Evolutionary conservation across 768 basidiomycete genomes (phyloP).

Genomic region (Auricularia sp.): DNA sequence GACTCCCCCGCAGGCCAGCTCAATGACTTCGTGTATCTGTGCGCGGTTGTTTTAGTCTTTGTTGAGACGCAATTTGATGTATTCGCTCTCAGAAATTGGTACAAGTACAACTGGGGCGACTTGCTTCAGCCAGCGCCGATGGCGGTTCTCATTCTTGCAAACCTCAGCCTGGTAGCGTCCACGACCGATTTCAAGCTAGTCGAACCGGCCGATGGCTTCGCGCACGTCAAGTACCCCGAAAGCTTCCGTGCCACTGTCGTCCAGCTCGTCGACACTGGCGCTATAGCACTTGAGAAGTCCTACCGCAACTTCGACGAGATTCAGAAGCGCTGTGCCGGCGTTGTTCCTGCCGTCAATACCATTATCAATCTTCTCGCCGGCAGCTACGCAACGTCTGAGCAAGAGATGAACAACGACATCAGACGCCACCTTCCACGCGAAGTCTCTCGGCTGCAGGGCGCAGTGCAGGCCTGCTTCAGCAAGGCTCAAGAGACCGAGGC

Average conservation of each 20-base stretch:
- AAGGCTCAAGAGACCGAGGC: neutral
- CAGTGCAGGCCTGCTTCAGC: neutral
- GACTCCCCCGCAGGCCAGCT: no score
- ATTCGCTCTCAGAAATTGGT: no score
- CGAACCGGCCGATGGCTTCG: neutral
- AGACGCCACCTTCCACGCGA: neutral
- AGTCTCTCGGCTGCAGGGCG: neutral
- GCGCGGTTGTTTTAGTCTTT: no score
- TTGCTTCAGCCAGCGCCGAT: slow-evolving; percentile 1
- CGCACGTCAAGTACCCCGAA: neutral
- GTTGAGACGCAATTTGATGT: no score
- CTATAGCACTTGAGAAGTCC: neutral
- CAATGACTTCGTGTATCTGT: no score
- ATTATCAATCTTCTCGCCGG: neutral
- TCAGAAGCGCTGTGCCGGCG: slow-evolving; percentile 1
- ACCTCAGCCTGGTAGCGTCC: neutral
- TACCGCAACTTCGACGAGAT: slow-evolving; percentile 1
- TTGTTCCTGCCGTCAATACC: slow-evolving; percentile 1
- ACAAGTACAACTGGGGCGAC: neutral
- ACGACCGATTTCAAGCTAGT: slow-evolving; percentile 3
- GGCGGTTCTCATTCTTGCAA: neutral
- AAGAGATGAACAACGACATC: neutral
- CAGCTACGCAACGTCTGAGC: neutral
- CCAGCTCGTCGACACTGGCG: slow-evolving; percentile 2
- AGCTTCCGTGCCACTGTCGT: slow-evolving; percentile 1